Evolutionary conservation across 495 filamentous ascomycete genomes (phyloP).

Genomic region (Penicillium pancosmium): DNA sequence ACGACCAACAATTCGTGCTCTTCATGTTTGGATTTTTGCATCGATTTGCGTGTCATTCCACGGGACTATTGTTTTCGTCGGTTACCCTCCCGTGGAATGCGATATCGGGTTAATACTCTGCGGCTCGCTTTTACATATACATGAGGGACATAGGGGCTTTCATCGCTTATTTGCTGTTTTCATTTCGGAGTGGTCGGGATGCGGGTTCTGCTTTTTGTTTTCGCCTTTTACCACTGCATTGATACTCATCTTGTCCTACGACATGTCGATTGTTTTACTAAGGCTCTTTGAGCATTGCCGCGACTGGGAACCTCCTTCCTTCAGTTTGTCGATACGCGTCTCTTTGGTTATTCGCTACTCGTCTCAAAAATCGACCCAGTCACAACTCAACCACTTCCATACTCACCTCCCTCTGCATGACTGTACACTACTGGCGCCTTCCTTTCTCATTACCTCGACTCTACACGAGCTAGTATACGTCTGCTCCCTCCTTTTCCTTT

Average conservation of each 20-base stretch:
- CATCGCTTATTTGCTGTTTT: conserved; percentile 30
- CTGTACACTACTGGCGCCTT: conserved; percentile 45
- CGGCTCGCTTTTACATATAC: conserved; percentile 51
- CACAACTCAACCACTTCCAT: conserved; percentile 22
- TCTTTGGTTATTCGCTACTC: conserved; percentile 6
- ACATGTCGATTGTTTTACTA: conserved; percentile 15
- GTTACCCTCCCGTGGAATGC: conserved; percentile 12
- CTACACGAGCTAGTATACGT: conserved; percentile 30
- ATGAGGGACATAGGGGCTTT: conserved; percentile 48
- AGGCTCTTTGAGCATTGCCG: conserved; percentile 22
- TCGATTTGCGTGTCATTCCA: conserved; percentile 25
- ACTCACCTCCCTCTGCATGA: conserved; percentile 34
- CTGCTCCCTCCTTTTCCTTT: conserved; percentile 15
- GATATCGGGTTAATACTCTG: conserved; percentile 37
- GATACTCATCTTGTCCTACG: conserved; percentile 34
- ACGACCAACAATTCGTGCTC: conserved; percentile 9
- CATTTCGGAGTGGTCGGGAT: conserved; percentile 36
- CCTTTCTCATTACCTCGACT: conserved; percentile 17
- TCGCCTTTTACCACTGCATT: conserved; percentile 24
- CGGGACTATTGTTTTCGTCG: conserved; percentile 30
- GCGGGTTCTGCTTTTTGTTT: conserved; percentile 26
- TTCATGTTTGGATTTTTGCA: conserved; percentile 33
- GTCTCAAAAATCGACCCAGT: conserved; percentile 9
- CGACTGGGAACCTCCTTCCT: conserved; percentile 18
- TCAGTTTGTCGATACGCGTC: background rate